phyloP scores from a whole-genome alignment of 306 rosid species.

The Abrus pulchellus region DNA sequence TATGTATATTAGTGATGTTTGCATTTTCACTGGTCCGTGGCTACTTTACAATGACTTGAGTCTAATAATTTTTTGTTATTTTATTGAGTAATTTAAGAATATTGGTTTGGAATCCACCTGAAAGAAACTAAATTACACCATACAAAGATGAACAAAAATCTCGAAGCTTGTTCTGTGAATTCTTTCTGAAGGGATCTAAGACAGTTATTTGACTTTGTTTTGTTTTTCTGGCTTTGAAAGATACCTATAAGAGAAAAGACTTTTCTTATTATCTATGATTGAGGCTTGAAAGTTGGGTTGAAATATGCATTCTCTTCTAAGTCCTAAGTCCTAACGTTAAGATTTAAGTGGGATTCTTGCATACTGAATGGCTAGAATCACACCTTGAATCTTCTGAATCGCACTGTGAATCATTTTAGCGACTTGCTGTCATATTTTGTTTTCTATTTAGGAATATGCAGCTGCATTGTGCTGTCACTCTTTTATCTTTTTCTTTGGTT shows the following conservation, averaged over 20 bases:
- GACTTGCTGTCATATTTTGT: background rate
- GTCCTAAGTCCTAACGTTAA: too few relatives aligned
- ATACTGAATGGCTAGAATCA: background rate
- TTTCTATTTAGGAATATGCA: background rate
- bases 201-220: constrained; percentile 3
- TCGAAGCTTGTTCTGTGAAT: constrained; percentile 4
- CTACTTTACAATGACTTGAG: constrained; percentile 22
- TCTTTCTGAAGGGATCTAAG: background rate
- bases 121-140: constrained; percentile 1
- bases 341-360: constrained; percentile 4
- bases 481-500: background rate
- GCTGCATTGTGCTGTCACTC: background rate
- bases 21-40: constrained; percentile 15
- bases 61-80: constrained; percentile 7
- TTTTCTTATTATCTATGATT: constrained; percentile 1
- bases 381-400: background rate
- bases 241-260: background rate
- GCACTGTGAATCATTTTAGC: background rate
- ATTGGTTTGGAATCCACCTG: background rate
- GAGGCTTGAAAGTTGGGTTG: background rate
- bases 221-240: background rate
- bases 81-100: constrained; percentile 9
- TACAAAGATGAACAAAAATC: background rate
- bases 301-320: background rate
- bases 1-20: constrained; percentile 11